A percentile compares a stretch with the other conserved stretches of the same genome.
Evolutionary conservation across 2,329 filamentous ascomycete species (phyloP).

Genomic region (Colletotrichum sp.): DNA sequence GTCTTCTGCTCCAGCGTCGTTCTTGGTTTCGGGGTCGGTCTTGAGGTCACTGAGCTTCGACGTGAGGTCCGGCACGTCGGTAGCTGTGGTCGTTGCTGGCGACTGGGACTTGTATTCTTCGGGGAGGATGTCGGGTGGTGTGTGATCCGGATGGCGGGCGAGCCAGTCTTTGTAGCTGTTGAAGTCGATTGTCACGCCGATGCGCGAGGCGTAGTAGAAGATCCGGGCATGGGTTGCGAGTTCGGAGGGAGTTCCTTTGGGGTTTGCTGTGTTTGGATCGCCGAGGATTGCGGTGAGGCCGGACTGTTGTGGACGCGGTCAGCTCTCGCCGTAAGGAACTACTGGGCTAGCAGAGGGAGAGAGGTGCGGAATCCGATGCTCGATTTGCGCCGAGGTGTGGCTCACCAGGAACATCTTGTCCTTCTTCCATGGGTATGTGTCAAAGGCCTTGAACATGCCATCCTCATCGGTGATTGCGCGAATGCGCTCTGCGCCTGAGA

Average conservation of each 20-base stretch:
- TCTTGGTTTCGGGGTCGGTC: not conserved
- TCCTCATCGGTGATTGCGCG: constrained; percentile 42
- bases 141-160: constrained; percentile 34
- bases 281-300: constrained; percentile 70
- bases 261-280: constrained; percentile 44
- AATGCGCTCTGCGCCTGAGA: constrained; percentile 40
- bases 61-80: constrained; percentile 1
- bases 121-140: constrained; percentile 39
- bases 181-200: constrained; percentile 65
- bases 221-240: constrained; percentile 70
- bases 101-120: constrained; percentile 29
- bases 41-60: constrained; percentile 7
- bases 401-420: constrained; percentile 71
- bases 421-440: constrained; percentile 69
- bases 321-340: not conserved
- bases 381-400: not conserved
- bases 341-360: not conserved
- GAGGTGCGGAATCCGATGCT: not conserved
- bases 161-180: constrained; percentile 72
- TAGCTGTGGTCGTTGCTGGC: not conserved
- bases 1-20: not conserved
- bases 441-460: constrained; percentile 63
- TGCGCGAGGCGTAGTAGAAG: constrained; percentile 66
- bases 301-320: constrained; percentile 43
- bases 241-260: constrained; percentile 55